phyloP scores from a whole-genome alignment of 139 green algal genomes.

The Chlorella sp. region DNA sequence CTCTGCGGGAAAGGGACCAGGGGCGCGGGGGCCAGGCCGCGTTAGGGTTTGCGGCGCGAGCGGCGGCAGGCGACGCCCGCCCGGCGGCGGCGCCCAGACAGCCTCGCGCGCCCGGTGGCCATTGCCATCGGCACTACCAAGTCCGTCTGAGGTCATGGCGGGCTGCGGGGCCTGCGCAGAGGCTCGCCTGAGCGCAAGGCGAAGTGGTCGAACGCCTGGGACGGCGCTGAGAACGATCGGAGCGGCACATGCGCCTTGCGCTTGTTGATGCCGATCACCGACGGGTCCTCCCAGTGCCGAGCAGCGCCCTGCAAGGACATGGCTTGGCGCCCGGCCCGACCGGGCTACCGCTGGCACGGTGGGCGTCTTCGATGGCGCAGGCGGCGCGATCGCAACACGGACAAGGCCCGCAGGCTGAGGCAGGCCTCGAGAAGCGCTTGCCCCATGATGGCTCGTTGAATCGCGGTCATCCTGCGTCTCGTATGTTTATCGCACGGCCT shows the following conservation, averaged over 20 bases:
- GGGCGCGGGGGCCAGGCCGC: neutral
- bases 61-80: neutral
- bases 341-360: too few species aligned
- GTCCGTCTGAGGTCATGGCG: too few species aligned
- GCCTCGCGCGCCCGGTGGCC: neutral
- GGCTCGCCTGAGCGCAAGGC: neutral
- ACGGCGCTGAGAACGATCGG: slow-evolving; percentile 52
- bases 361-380: too few species aligned
- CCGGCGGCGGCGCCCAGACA: neutral
- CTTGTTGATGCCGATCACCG: slow-evolving; percentile 73
- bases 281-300: slow-evolving; percentile 79
- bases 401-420: too few species aligned
- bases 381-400: too few species aligned
- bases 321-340: too few species aligned
- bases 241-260: slow-evolving; percentile 64
- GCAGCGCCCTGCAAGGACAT: neutral
- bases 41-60: neutral
- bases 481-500: too few species aligned
- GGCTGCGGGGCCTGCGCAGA: too few species aligned
- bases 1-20: neutral
- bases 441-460: too few species aligned
- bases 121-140: neutral
- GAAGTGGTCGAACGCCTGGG: slow-evolving; percentile 21
- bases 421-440: too few species aligned
- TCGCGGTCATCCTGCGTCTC: too few species aligned